These are phyloP conservation scores for Phytomonas sp. DNA, from an alignment of 208 protist genomes.

Conservation along the genomic window DNA sequence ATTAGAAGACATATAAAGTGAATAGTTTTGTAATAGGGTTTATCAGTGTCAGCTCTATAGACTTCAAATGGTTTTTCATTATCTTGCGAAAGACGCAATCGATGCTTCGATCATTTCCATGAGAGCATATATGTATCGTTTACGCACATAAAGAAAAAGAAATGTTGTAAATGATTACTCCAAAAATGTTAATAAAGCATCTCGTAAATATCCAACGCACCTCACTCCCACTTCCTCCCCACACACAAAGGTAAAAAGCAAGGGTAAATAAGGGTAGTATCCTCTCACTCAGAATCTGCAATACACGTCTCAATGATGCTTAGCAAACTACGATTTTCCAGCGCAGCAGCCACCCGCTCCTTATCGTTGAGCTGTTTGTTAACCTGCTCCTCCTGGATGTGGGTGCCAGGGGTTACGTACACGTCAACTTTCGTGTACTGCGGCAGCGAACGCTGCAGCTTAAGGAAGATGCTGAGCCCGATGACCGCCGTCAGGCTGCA, in stretches of 20 bases:
- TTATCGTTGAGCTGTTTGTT: slow-evolving; percentile 99
- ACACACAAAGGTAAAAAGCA: neutral
- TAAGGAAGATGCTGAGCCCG: slow-evolving; percentile 94
- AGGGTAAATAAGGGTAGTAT: neutral
- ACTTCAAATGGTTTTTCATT: neutral
- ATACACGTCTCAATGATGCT: slow-evolving; percentile 81
- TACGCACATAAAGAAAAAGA: neutral
- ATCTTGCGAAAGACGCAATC: neutral
- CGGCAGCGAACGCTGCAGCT: slow-evolving; percentile 93
- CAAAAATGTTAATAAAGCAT: neutral
- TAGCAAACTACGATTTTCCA: slow-evolving; percentile 93
- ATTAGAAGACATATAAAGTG: neutral
- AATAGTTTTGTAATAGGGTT: neutral
- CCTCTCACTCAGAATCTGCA: slow-evolving; percentile 27
- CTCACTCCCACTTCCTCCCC: slow-evolving; percentile 16
- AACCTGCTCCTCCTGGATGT: slow-evolving; percentile 92
- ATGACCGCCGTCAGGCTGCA: slow-evolving; percentile 98
- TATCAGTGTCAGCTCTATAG: neutral
- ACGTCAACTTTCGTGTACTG: slow-evolving; percentile 93
- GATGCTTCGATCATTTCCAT: neutral
- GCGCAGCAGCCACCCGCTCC: slow-evolving; percentile 96
- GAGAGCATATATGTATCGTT: neutral
- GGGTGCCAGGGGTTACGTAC: slow-evolving; percentile 87
- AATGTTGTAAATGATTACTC: neutral
- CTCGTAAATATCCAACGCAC: neutral